Percentiles rank a stretch among this genome's conserved stretches.
Evolutionary conservation across 176 grass and related monocot genomes (phyloP).

Genomic region (Coix lacrymajobi): DNA sequence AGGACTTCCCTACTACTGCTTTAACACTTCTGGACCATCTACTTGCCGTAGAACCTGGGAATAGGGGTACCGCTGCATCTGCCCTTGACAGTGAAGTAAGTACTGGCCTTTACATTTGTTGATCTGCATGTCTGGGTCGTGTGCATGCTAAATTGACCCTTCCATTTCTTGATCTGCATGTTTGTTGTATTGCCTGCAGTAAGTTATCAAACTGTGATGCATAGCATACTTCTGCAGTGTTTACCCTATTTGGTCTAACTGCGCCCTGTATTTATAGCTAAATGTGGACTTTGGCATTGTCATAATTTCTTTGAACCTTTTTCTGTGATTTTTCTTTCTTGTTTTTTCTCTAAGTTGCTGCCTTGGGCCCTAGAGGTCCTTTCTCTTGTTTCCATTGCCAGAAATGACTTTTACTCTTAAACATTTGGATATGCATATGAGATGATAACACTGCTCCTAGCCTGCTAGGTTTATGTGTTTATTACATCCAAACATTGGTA

Average conservation of each 20-base stretch:
- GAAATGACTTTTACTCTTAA: not conserved
- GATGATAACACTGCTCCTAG: constrained; percentile 2
- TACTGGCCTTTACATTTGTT: constrained; percentile 10
- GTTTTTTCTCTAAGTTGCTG: not conserved
- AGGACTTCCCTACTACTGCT: constrained; percentile 72
- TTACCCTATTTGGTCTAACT: not conserved
- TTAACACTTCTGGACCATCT: constrained; percentile 72
- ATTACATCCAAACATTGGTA: not conserved
- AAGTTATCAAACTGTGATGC: not conserved
- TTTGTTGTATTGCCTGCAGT: not conserved
- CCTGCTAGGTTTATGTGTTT: not conserved
- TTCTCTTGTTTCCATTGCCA: not conserved
- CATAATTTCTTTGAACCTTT: not conserved
- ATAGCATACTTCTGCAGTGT: not conserved
- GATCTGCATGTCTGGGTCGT: not conserved
- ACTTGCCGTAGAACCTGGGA: constrained; percentile 81
- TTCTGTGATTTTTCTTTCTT: not conserved
- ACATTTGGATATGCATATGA: not conserved
- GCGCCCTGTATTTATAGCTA: not conserved
- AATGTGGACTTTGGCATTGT: not conserved
- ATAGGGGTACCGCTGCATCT: constrained; percentile 70
- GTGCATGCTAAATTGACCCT: not conserved
- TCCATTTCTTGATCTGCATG: constrained; percentile 23
- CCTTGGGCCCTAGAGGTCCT: not conserved
- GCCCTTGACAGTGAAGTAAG: constrained; percentile 86